Percentiles rank a stretch among this genome's conserved stretches.
These are phyloP conservation scores for Beauveria scarabaeidicola DNA, from an alignment of 2,329 filamentous ascomycete species.

Conservation along the genomic window DNA sequence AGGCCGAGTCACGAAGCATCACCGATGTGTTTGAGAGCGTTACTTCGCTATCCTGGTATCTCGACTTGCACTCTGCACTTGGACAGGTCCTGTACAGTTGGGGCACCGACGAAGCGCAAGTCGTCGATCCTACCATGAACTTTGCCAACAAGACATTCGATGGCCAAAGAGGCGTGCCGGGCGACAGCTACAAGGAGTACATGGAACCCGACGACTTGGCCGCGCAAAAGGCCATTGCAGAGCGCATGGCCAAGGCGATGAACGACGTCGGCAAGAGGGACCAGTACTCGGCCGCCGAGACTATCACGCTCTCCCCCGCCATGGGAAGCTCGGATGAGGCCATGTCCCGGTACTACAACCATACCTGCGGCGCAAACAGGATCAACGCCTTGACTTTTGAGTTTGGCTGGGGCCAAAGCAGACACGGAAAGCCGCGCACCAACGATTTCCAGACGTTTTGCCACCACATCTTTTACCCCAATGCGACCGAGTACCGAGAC, in stretches of 20 bases:
- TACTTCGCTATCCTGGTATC: slow-evolving; percentile 44
- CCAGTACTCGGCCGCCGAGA: slow-evolving; percentile 20
- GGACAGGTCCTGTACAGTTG: slow-evolving; percentile 47
- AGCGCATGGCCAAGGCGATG: slow-evolving; percentile 31
- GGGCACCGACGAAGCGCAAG: slow-evolving; percentile 47
- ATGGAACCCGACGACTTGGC: slow-evolving; percentile 27
- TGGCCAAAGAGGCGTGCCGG: slow-evolving; percentile 39
- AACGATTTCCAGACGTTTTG: neutral
- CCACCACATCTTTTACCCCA: slow-evolving; percentile 37
- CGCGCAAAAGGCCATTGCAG: slow-evolving; percentile 24
- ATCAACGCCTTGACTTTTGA: slow-evolving; percentile 38
- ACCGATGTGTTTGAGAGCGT: slow-evolving; percentile 43
- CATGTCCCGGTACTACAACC: slow-evolving; percentile 32
- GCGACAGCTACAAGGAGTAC: slow-evolving; percentile 39
- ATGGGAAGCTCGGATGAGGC: slow-evolving; percentile 40
- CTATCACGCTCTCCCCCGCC: slow-evolving; percentile 32
- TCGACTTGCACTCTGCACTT: slow-evolving; percentile 48
- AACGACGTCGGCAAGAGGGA: slow-evolving; percentile 11
- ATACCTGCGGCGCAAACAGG: slow-evolving; percentile 24
- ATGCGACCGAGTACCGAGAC: slow-evolving; percentile 30
- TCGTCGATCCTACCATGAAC: slow-evolving; percentile 35
- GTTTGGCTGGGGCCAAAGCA: slow-evolving; percentile 29
- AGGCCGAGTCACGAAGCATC: slow-evolving; percentile 47
- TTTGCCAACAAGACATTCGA: slow-evolving; percentile 45
- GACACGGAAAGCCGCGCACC: neutral